A percentile compares a stretch with the other conserved stretches of the same genome.
phyloP scores from a whole-genome alignment of 805 yeast genomes.

The Brettanomyces naardenensis region DNA sequence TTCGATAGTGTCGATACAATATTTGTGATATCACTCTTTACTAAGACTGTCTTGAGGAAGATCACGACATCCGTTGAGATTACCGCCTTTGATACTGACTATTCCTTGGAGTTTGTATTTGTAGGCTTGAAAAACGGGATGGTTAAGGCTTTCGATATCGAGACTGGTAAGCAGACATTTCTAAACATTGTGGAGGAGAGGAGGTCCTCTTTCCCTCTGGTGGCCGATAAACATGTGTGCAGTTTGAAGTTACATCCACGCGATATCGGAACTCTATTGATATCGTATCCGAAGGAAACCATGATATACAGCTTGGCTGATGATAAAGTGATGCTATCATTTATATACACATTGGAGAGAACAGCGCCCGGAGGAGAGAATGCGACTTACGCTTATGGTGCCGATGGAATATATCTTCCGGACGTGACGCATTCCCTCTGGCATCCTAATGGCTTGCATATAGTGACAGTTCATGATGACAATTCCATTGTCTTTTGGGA shows the following conservation, averaged over 20 bases:
- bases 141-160: slow-evolving; percentile 69
- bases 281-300: slow-evolving; percentile 65
- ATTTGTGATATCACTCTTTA: slow-evolving; percentile 60
- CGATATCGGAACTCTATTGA: slow-evolving; percentile 70
- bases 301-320: slow-evolving; percentile 60
- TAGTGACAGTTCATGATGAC: slow-evolving; percentile 72
- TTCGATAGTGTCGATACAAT: slow-evolving; percentile 55
- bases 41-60: slow-evolving; percentile 51
- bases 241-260: slow-evolving; percentile 80
- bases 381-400: slow-evolving; percentile 20
- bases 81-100: slow-evolving; percentile 71
- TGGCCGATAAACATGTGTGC: slow-evolving; percentile 44
- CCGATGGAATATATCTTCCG: slow-evolving; percentile 22
- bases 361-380: slow-evolving; percentile 69
- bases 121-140: slow-evolving; percentile 76
- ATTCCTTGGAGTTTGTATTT: slow-evolving; percentile 79
- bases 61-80: slow-evolving; percentile 58
- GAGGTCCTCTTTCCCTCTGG: slow-evolving; percentile 48
- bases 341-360: slow-evolving; percentile 55
- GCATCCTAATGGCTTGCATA: slow-evolving; percentile 91
- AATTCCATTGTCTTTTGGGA: slow-evolving; percentile 93
- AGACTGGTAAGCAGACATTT: slow-evolving; percentile 61
- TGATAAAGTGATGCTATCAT: slow-evolving; percentile 45
- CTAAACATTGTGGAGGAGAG: slow-evolving; percentile 67
- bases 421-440: slow-evolving; percentile 47